phyloP scores from a whole-genome alignment of 441 rosid genomes.

The Gossypium lobatum region DNA sequence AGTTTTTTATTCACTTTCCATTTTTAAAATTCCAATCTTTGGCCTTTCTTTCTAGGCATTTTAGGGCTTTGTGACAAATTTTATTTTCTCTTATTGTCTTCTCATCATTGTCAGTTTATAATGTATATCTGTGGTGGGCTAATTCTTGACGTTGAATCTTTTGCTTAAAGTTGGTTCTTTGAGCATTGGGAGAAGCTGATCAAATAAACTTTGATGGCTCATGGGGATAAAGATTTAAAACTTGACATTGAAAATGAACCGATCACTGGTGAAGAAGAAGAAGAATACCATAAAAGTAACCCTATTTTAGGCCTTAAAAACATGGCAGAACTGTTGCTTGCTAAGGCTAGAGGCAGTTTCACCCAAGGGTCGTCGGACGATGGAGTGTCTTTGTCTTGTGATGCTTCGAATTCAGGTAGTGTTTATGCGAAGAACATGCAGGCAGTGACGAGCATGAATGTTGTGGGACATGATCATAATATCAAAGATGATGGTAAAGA shows the following conservation, averaged over 20 bases:
- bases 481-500: conserved; percentile 7
- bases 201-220: conserved; percentile 14
- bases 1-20: too few relatives aligned
- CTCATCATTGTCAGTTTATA: too few relatives aligned
- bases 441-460: conserved; percentile 20
- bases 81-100: too few relatives aligned
- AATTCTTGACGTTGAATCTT: conserved; percentile 7
- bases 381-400: conserved; percentile 23
- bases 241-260: conserved; percentile 68
- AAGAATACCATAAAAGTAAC: conserved; percentile 24
- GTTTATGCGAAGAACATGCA: conserved; percentile 27
- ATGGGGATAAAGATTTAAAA: conserved; percentile 29
- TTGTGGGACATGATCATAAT: conserved; percentile 16
- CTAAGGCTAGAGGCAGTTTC: conserved; percentile 29
- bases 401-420: conserved; percentile 18
- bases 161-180: conserved; percentile 12
- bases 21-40: too few relatives aligned
- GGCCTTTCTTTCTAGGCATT: conserved; percentile 8
- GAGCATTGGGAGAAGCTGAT: background rate
- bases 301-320: conserved; percentile 17
- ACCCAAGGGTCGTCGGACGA: conserved; percentile 26
- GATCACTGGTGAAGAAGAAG: conserved; percentile 25
- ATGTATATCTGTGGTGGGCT: conserved; percentile 16
- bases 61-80: too few relatives aligned
- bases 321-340: conserved; percentile 28